Evolutionary conservation across 1,139 yeast species (phyloP).

Genomic region (Yamadazyma pseudoaaseri): DNA sequence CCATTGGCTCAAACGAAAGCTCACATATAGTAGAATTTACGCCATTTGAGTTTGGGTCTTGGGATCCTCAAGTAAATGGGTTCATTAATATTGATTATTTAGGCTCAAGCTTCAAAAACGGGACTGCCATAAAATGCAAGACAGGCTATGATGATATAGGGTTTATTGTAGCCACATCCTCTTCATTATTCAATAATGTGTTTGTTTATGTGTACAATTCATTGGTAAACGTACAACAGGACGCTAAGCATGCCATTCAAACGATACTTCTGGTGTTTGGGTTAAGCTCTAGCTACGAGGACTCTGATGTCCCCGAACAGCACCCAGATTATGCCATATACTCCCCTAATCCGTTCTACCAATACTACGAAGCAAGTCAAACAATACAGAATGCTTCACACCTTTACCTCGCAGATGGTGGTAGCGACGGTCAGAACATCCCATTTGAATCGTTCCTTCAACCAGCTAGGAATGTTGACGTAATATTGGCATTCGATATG

Average conservation of each 20-base stretch:
- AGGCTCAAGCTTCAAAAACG: conserved; percentile 38
- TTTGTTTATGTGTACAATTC: conserved; percentile 46
- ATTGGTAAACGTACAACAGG: conserved; percentile 36
- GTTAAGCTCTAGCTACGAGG: conserved; percentile 25
- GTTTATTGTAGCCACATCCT: conserved; percentile 69
- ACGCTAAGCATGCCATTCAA: conserved; percentile 39
- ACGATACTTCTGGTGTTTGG: conserved; percentile 50
- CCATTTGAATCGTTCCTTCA: conserved; percentile 40
- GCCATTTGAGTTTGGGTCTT: conserved; percentile 71
- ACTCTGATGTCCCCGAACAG: conserved; percentile 22
- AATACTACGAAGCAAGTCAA: conserved; percentile 17
- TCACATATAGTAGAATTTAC: conserved; percentile 52
- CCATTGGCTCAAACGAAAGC: conserved; percentile 20
- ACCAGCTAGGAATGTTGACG: conserved; percentile 28
- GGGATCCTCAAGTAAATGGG: conserved; percentile 52
- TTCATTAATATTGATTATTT: conserved; percentile 54
- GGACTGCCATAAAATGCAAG: conserved; percentile 39
- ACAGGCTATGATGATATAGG: conserved; percentile 71
- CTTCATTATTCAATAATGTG: conserved; percentile 64
- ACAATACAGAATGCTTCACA: conserved; percentile 18
- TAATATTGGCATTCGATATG: conserved; percentile 37
- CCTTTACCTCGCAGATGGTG: conserved; percentile 42
- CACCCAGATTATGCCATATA: conserved; percentile 69
- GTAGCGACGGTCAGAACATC: conserved; percentile 45
- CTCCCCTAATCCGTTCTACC: conserved; percentile 75